phyloP scores from a whole-genome alignment of 2,329 filamentous ascomycete species.

The Delphinella strobiligena region DNA sequence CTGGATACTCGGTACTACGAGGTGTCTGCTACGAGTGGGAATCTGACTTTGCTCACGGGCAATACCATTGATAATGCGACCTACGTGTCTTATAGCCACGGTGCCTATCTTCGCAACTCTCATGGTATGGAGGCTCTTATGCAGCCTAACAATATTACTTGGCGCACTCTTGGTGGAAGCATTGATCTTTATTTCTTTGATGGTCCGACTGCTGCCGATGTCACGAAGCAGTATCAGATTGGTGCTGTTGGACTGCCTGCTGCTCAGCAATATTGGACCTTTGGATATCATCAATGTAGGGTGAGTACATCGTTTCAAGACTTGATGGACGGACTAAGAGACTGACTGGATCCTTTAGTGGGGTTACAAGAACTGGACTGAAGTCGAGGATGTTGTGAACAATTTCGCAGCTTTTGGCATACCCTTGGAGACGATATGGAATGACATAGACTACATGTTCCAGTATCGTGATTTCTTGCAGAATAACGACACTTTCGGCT shows the following conservation, averaged over 20 bases:
- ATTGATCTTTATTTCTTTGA: conserved; percentile 72
- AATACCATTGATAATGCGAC: conserved; percentile 39
- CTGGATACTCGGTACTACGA: conserved; percentile 67
- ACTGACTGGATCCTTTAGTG: too few species aligned
- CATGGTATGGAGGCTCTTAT: conserved; percentile 66
- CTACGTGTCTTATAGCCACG: conserved; percentile 60
- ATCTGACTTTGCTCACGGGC: conserved; percentile 40
- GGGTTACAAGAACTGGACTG: conserved; percentile 57
- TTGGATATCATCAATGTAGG: conserved; percentile 76
- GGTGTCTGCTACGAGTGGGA: conserved; percentile 33
- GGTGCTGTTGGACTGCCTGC: conserved; percentile 57
- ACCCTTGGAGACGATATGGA: conserved; percentile 41
- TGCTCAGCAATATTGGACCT: conserved; percentile 70
- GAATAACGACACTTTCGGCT: conserved; percentile 40
- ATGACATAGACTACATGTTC: conserved; percentile 43
- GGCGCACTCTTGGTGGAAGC: conserved; percentile 62
- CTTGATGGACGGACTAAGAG: too few species aligned
- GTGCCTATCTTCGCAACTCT: conserved; percentile 64
- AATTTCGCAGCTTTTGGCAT: conserved; percentile 44
- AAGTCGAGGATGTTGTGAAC: conserved; percentile 46
- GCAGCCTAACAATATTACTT: conserved; percentile 52
- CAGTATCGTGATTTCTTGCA: conserved; percentile 48
- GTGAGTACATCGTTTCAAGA: too few species aligned
- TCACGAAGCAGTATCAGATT: conserved; percentile 58
- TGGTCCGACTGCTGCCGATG: conserved; percentile 55